Evolutionary conservation across 495 filamentous ascomycete species (phyloP).

Genomic region (Cercophora samala): DNA sequence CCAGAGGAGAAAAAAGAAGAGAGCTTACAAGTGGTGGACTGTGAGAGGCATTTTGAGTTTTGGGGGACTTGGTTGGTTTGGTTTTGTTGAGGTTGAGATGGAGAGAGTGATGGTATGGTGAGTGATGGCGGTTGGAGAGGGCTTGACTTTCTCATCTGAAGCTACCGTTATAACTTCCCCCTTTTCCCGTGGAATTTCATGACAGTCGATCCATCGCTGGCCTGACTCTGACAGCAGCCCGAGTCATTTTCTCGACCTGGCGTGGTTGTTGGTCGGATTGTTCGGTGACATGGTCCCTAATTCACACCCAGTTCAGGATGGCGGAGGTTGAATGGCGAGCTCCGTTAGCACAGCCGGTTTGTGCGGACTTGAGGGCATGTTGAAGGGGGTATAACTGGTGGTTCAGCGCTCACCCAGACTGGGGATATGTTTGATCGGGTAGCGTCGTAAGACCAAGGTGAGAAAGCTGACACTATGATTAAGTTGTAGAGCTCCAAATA

Average conservation of each 20-base stretch:
- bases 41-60: not conserved
- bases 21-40: not conserved
- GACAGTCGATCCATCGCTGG: no score
- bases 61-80: not conserved
- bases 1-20: not conserved
- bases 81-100: not conserved
- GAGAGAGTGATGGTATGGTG: not conserved
- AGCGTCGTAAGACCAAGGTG: not conserved
- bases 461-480: not conserved
- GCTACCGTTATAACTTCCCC: no score
- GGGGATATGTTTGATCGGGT: not conserved
- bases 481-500: not conserved
- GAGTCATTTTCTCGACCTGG: no score
- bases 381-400: not conserved
- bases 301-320: no score
- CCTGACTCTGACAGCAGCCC: no score
- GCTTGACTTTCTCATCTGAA: no score
- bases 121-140: not conserved
- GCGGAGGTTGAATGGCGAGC: not conserved
- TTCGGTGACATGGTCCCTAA: no score
- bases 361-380: not conserved
- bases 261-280: no score
- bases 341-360: not conserved
- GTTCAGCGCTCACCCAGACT: not conserved
- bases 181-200: no score